Conservation (phyloP, 768 basidiomycete species). For the Fibroporia radiculosa region DNA sequence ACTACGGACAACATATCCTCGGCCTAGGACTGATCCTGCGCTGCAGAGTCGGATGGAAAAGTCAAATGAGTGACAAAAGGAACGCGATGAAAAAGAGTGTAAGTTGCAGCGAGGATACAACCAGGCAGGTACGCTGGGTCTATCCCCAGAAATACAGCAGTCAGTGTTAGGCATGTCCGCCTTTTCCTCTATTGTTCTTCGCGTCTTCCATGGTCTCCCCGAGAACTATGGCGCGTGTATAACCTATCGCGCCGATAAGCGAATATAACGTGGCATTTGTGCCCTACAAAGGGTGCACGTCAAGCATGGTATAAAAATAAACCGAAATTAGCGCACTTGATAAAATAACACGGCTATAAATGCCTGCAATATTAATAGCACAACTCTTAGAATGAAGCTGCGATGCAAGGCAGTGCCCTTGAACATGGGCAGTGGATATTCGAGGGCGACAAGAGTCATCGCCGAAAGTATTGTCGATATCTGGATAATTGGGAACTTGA, state of each 20-base stretch:
- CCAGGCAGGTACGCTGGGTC: constrained; percentile 17
- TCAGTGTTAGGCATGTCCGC: constrained; percentile 46
- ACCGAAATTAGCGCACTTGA: constrained; percentile 43
- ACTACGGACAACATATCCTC: too few relatives aligned
- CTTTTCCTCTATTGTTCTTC: constrained; percentile 53
- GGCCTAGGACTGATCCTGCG: too few relatives aligned
- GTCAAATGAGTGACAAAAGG: constrained; percentile 14
- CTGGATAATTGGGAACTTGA: constrained; percentile 72
- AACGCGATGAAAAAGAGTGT: constrained; percentile 10
- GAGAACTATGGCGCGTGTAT: constrained; percentile 52
- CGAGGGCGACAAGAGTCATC: constrained; percentile 53
- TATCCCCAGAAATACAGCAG: constrained; percentile 15
- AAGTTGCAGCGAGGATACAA: constrained; percentile 13
- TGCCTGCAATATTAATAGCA: constrained; percentile 56
- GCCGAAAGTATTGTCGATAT: constrained; percentile 57
- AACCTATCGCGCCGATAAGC: constrained; percentile 60
- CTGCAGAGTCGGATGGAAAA: constrained; percentile 6
- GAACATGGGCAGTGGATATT: constrained; percentile 59
- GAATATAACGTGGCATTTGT: constrained; percentile 81
- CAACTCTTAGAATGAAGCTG: constrained; percentile 53
- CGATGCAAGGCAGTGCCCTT: constrained; percentile 54
- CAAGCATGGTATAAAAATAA: background rate
- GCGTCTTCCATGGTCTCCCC: constrained; percentile 67
- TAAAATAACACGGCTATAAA: constrained; percentile 64
- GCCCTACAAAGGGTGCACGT: constrained; percentile 41